These are phyloP conservation scores for Aspergillus neoniger DNA, from an alignment of 2,329 filamentous ascomycete species.

Conservation along the genomic window DNA sequence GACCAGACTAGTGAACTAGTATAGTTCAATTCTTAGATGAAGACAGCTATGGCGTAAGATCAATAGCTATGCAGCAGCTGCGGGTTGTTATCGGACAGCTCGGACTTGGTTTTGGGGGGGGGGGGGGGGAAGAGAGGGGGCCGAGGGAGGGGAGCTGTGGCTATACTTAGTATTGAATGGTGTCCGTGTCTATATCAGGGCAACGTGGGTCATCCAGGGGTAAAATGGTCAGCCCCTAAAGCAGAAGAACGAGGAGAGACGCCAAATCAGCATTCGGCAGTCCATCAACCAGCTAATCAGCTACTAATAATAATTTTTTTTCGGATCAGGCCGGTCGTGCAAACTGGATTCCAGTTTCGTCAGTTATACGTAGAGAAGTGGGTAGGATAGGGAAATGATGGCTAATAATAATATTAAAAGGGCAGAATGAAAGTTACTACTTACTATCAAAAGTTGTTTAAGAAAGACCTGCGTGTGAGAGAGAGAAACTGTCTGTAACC, in stretches of 20 bases:
- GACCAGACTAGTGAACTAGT: background rate
- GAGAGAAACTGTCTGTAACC: background rate
- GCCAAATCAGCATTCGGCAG: background rate
- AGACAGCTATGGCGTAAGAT: background rate
- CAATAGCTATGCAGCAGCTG: background rate
- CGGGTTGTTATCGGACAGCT: conserved; percentile 3
- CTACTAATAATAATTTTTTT: background rate
- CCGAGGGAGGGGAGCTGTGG: background rate
- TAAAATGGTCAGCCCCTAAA: conserved; percentile 2
- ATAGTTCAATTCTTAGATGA: background rate
- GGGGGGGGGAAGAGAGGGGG: background rate
- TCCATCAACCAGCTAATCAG: background rate
- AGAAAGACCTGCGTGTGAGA: background rate
- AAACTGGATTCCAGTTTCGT: background rate
- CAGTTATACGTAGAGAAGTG: background rate
- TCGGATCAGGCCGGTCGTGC: background rate
- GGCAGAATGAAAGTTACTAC: background rate
- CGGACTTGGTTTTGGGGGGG: background rate
- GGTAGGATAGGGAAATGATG: no score
- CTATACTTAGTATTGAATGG: conserved; percentile 1
- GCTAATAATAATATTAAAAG: background rate
- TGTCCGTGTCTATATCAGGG: background rate
- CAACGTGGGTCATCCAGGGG: conserved; percentile 21
- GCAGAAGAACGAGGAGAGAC: background rate
- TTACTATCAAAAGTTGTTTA: no score